Evolutionary conservation across 2,329 filamentous ascomycete genomes (phyloP), one percentile per base, ranked within the genome.

Genomic region (Tolypocladium endophyticum): DNA sequence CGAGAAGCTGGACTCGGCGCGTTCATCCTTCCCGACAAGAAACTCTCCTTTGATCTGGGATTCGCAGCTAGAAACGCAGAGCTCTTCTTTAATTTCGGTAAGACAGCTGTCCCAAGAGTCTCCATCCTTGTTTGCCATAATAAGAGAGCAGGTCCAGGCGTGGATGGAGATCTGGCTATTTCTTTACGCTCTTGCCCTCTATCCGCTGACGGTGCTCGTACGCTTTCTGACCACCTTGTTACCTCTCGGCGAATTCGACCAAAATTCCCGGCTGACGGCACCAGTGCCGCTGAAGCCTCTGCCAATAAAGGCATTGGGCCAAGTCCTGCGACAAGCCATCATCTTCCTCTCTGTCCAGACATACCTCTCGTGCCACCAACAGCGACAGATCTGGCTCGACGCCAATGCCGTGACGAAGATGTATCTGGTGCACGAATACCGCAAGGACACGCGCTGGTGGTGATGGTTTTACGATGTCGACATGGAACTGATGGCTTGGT

Each of bases 341-440:
- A 18, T 69, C 1, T 9, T 65, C 5, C 4, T 66, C 4, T 61
- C 59, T 23, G 11, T 65, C n/a, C 61, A 64, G 20, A 55, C 55
- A 3, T 68, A 63, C 53, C n/a, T 66, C 9, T 64, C 65, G 7
- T 53, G 60, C 14, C 58, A 56, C 1, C 45, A 55, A 8, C 69
- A 74, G 58, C 63, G 66, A 56, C 8, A 63, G 3, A 62, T 71
- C 14, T 75, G 72, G 73, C 28, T 67, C 14, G 56, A 61, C 41
- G 71, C 66, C 7, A 74, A 75, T 55, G 64, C 64, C 20, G 38
- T 66, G 41, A 71, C 72, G n/a, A 63, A 67, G 59, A 59, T 55
- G n/a, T 66, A 72, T 38, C 63, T 73, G 62, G 56, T 72, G 23
- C 58, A 53, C 35, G 41, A 64, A 28, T 41, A 63, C 18, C 58